Base-by-base conservation (phyloP, 2,329 filamentous ascomycete genomes). In the Fusarium sp. region DNA sequence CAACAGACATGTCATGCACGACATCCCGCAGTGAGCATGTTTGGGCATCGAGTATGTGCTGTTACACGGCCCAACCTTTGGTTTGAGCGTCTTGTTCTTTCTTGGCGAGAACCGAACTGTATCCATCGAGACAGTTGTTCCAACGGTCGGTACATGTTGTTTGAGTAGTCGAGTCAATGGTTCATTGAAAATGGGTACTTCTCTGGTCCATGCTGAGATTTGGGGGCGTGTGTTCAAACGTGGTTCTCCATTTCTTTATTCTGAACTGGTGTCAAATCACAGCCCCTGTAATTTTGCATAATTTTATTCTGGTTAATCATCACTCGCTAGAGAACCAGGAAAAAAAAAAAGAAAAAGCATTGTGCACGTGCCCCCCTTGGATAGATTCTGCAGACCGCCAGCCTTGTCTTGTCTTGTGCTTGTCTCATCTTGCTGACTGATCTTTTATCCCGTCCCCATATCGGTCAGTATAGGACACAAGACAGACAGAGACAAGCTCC, bases 11-110 rank as follows among this genome's bases (percentile, higher is more conserved):
- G 53, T 63, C 68, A 70, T 73, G 57, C 67, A 72, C 67, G 69
- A 67, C 71, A 74, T 73, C 56, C 65, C 56, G 57, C 70, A 45
- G 41, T 72, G 71, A 73, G 59, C 60, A 69, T 54, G 68, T 65
- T 60, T 63, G 66, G 59, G 59, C 62, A 57, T 60, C 63, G 62
- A 38, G 30, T 11, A 30, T 30, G 30, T 30, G 30, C 34, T 40
- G 23, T 30, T 49, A 61, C 68, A 73, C 63, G 72, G 72, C 62
- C 68, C 72, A 69, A 47, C 54, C 10, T 61, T 53, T 23, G 68
- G 67, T 65, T 70, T 74, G 68, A 62, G 72, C 72, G 57, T 56
- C 49, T 40, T 44, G 13, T 52, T 38, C 18, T 18, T 57, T 38
- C 36, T 60, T 63, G 41, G 53, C 57, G 61, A 67, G 30, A 47